Evolutionary conservation across 2,329 filamentous ascomycete genomes (phyloP).

Genomic region (Stenocarpella maydis): DNA sequence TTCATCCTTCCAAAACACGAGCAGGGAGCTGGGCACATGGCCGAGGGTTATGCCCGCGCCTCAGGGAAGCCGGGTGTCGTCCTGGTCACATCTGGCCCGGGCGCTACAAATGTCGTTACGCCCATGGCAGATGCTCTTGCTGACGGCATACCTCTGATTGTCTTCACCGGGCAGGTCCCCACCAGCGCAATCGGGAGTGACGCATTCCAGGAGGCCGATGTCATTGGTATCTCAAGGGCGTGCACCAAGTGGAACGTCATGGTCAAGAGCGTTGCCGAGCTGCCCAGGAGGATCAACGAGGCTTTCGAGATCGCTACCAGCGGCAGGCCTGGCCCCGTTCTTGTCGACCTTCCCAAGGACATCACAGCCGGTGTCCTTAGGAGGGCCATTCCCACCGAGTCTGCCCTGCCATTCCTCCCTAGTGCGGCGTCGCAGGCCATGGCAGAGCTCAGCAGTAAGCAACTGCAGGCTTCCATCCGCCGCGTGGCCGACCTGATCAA

Average conservation of each 20-base stretch:
- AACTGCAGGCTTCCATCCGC: constrained; percentile 76
- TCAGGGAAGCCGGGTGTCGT: constrained; percentile 95
- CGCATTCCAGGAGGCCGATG: constrained; percentile 96
- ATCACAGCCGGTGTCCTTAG: constrained; percentile 86
- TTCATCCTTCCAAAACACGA: constrained; percentile 96
- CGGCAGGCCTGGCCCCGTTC: constrained; percentile 90
- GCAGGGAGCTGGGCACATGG: constrained; percentile 98
- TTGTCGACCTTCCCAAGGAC: constrained; percentile 97
- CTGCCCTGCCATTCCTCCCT: constrained; percentile 79
- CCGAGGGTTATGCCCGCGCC: constrained; percentile 93
- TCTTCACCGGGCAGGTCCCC: constrained; percentile 92
- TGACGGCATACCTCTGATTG: constrained; percentile 94
- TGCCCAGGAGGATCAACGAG: constrained; percentile 94
- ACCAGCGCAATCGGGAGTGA: constrained; percentile 93
- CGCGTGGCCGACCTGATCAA: constrained; percentile 87
- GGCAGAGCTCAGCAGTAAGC: constrained; percentile 73
- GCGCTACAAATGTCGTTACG: constrained; percentile 95
- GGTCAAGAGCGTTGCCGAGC: constrained; percentile 93
- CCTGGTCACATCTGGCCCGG: constrained; percentile 94
- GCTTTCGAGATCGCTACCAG: constrained; percentile 98
- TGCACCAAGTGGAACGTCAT: constrained; percentile 99
- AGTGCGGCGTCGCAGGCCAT: constrained; percentile 87
- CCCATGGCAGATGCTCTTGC: constrained; percentile 96
- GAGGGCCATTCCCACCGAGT: constrained; percentile 80
- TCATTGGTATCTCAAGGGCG: constrained; percentile 89